Base-by-base conservation (phyloP, 78 protist genomes). In the Dictyostelium citrinum region DNA sequence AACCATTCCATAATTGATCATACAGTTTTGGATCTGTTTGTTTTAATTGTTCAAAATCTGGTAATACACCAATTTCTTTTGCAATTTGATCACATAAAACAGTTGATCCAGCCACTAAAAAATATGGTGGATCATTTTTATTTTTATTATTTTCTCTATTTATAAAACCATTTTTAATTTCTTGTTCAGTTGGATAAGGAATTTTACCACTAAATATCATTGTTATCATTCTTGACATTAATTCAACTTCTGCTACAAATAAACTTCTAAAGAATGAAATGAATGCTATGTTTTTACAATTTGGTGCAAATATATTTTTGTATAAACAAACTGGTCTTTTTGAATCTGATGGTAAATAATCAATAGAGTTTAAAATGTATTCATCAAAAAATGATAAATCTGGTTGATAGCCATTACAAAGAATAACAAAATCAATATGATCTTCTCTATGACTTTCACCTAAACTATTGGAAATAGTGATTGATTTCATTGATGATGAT, bases 141-240 rank as follows among this genome's bases (percentile, higher is more conserved):
- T 39, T 39, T 20, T 35, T 70, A 29, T 29, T 29, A 70, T 33
- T 31, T 70, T 16, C 22, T 55, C 64, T 55, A 55, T 55, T 55
- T 55, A 55, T 20, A 55, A 64, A 64, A 35, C 37, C 78, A 20
- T 31, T 74, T 17, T 74, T n/a, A 39, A 74, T 37, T 39, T 22
- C 58, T 10, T 41, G 5, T 41, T 22, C 10, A 20, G 27, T 39
- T 20, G 81, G 58, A 11, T 29, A 39, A 2, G 41, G 14, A 8
- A 37, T 9, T 74, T 74, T 37, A n/a, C 60, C 58, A 74, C 81
- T 74, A 74, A 74, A 74, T 39, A 74, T 31, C 81, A 74, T 37
- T 29, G 45, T 29, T 9, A 46, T 46, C 31, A 20, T 37, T n/a
- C 81, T 74, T 37, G 81, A 33, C 27, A 70, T 31, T 70, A 70